These are phyloP conservation scores for Suillus luteus DNA, from an alignment of 768 basidiomycete genomes.

Conservation along the genomic window DNA sequence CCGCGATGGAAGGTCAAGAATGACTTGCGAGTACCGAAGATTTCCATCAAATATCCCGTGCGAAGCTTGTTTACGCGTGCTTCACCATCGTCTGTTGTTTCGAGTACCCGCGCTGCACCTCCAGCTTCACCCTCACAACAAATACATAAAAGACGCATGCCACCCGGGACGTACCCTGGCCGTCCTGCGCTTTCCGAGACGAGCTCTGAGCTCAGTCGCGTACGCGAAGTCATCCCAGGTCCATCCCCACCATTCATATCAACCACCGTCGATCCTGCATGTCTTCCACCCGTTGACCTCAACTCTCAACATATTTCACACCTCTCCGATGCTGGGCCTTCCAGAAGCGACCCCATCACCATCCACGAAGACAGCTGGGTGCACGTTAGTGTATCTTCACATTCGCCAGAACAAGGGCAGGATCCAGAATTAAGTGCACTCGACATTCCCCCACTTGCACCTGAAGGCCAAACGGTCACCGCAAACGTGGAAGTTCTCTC, in stretches of 20 bases:
- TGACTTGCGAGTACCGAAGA: slow-evolving; percentile 15
- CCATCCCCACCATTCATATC: slow-evolving; percentile 34
- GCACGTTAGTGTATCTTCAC: slow-evolving; percentile 18
- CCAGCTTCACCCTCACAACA: slow-evolving; percentile 22
- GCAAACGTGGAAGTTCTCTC: slow-evolving; percentile 14
- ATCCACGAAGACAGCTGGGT: slow-evolving; percentile 35
- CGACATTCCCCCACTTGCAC: background rate
- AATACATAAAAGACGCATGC: slow-evolving; percentile 29
- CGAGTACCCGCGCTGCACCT: slow-evolving; percentile 29
- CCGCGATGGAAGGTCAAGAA: slow-evolving; percentile 35
- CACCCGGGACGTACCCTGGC: slow-evolving; percentile 31
- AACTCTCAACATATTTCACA: slow-evolving; percentile 11
- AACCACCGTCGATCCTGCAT: slow-evolving; percentile 19
- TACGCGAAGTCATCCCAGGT: slow-evolving; percentile 18
- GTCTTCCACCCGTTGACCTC: slow-evolving; percentile 2
- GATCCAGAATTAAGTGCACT: slow-evolving; percentile 9
- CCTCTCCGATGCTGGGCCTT: slow-evolving; percentile 18
- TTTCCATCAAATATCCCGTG: slow-evolving; percentile 6
- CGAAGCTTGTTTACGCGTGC: slow-evolving; percentile 10
- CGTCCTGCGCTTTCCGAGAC: slow-evolving; percentile 36
- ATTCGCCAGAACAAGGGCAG: slow-evolving; percentile 10
- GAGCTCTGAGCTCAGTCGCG: slow-evolving; percentile 28
- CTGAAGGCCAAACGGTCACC: slow-evolving; percentile 16
- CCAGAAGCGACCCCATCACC: slow-evolving; percentile 19
- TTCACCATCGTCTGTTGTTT: slow-evolving; percentile 18